Conservation (phyloP, 495 filamentous ascomycete species). For the Xylaria castorea region DNA sequence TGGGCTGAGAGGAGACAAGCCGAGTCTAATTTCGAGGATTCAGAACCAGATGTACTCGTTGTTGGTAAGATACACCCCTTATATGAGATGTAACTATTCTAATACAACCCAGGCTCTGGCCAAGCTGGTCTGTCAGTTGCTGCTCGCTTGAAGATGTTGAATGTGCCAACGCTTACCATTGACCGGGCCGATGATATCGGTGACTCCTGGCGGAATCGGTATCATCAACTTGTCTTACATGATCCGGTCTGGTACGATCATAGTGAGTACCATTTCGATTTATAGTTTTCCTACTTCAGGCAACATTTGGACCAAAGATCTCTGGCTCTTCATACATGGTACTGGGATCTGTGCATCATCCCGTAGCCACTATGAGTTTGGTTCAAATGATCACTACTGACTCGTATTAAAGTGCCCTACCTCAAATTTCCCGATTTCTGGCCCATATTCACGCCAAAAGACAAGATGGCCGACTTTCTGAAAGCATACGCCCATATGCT, state of each 20-base stretch:
- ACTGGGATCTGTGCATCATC: background rate
- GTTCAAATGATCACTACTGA: background rate
- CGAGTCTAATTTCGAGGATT: constrained; percentile 61
- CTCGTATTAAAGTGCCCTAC: constrained; percentile 21
- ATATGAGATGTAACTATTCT: background rate
- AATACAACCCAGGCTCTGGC: constrained; percentile 53
- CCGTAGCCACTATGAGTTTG: background rate
- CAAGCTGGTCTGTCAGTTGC: constrained; percentile 66
- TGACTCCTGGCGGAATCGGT: constrained; percentile 80
- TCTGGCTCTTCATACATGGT: background rate
- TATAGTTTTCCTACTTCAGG: background rate
- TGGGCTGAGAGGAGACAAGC: constrained; percentile 69
- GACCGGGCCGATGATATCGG: constrained; percentile 71
- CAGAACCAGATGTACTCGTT: constrained; percentile 69
- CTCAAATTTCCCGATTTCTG: constrained; percentile 70
- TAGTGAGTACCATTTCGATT: constrained; percentile 62
- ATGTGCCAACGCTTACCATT: constrained; percentile 67
- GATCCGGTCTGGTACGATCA: constrained; percentile 82
- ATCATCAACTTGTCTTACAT: constrained; percentile 69
- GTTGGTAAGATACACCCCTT: constrained; percentile 58
- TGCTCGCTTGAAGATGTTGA: constrained; percentile 78
- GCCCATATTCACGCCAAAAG: constrained; percentile 78
- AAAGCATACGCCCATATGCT: constrained; percentile 73
- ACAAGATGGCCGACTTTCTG: constrained; percentile 82
- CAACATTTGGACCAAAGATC: background rate